Evolutionary conservation across 768 basidiomycete species (phyloP).

Genomic region (Lactifluus subvellereus): DNA sequence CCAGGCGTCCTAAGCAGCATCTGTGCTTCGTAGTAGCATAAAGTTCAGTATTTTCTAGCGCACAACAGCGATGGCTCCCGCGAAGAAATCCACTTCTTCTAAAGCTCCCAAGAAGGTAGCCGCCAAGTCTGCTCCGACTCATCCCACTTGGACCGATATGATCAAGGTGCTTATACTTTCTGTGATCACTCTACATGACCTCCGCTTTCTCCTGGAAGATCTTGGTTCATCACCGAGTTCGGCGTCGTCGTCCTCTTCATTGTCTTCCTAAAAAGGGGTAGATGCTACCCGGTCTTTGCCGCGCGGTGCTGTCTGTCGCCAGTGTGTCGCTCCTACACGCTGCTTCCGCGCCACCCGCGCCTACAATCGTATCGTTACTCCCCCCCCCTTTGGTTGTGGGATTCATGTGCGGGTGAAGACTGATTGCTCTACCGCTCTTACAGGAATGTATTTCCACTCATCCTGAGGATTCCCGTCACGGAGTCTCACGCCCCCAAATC

Average conservation of each 20-base stretch:
- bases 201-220: constrained; percentile 17
- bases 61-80: constrained; percentile 35
- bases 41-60: constrained; percentile 28
- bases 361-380: constrained; percentile 2
- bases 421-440: constrained; percentile 23
- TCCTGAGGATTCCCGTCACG: constrained; percentile 70
- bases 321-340: constrained; percentile 23
- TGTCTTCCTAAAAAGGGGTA: constrained; percentile 36
- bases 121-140: constrained; percentile 36
- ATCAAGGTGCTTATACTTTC: constrained; percentile 54
- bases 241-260: constrained; percentile 22
- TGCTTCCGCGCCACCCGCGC: constrained; percentile 19
- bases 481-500: constrained; percentile 87
- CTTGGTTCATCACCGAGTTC: constrained; percentile 10
- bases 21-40: constrained; percentile 21
- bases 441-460: constrained; percentile 79
- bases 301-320: constrained; percentile 27
- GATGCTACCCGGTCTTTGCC: constrained; percentile 35
- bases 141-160: constrained; percentile 70
- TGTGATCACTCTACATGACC: constrained; percentile 15
- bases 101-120: constrained; percentile 46
- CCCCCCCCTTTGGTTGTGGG: constrained; percentile 8
- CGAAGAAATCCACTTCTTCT: constrained; percentile 39
- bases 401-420: constrained; percentile 3
- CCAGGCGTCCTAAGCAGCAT: constrained; percentile 19